Evolutionary conservation across 148 eudicot species (phyloP).

Genomic region (Simmondsia chinensis): DNA sequence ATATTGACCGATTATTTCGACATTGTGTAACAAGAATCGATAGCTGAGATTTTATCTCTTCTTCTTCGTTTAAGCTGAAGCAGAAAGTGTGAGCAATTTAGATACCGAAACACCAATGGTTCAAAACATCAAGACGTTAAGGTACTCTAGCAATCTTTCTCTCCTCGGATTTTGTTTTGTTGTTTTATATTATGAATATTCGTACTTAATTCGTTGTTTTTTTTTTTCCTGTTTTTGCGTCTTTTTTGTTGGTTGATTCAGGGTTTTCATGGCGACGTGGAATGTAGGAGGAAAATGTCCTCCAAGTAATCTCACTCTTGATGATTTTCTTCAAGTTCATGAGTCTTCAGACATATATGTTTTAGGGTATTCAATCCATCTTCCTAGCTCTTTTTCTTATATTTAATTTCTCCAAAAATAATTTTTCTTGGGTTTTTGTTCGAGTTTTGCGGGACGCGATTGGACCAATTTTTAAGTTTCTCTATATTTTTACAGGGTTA

Average conservation of each 20-base stretch:
- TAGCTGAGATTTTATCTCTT: not conserved
- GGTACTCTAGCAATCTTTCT: constrained; percentile 20
- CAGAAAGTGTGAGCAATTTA: constrained; percentile 11
- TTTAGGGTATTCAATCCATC: constrained; percentile 36
- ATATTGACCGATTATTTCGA: not conserved
- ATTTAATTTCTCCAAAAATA: not conserved
- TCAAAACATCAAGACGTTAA: constrained; percentile 29
- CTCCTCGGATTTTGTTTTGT: not conserved
- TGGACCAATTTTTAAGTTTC: too few species aligned
- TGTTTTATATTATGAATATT: not conserved
- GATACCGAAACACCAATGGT: constrained; percentile 13
- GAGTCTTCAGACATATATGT: constrained; percentile 48
- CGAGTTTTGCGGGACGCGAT: not conserved
- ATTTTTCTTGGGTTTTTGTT: not conserved
- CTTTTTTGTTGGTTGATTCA: constrained; percentile 3
- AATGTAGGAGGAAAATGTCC: constrained; percentile 68
- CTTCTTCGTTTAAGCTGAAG: constrained; percentile 14
- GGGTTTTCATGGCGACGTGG: constrained; percentile 65
- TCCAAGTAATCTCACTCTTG: constrained; percentile 33
- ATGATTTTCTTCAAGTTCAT: constrained; percentile 45
- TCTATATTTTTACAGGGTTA: too few species aligned
- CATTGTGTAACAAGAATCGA: too few species aligned
- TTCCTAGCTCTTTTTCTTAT: not conserved
- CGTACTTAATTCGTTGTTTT: not conserved
- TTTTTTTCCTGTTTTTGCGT: not conserved